A percentile compares a stretch with the other conserved stretches of the same genome.
phyloP scores from a whole-genome alignment of 768 basidiomycete genomes.

The Tricholoma flavovirens region DNA sequence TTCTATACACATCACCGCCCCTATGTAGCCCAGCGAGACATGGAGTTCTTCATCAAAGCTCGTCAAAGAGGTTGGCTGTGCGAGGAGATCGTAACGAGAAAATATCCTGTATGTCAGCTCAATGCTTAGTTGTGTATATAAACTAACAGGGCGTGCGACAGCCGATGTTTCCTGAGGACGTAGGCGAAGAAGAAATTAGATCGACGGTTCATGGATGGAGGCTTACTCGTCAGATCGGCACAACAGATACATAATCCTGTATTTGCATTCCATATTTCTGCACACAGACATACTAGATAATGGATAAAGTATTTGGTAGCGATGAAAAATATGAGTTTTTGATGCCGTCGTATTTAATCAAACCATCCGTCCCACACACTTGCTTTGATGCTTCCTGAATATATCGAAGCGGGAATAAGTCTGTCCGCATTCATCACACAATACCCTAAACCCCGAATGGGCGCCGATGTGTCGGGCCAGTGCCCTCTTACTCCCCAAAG shows the following conservation, averaged over 20 bases:
- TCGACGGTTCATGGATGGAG: constrained; percentile 85
- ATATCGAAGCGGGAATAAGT: background rate
- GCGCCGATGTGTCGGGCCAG: background rate
- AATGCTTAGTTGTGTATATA: background rate
- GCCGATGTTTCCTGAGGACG: constrained; percentile 90
- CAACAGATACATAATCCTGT: background rate
- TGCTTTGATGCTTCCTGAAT: background rate
- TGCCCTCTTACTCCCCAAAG: background rate
- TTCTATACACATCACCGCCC: constrained; percentile 91
- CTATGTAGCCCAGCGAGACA: constrained; percentile 73
- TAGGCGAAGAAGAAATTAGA: constrained; percentile 70
- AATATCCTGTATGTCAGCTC: constrained; percentile 49
- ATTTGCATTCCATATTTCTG: background rate
- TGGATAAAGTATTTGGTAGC: background rate
- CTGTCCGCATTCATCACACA: background rate
- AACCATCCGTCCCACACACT: background rate
- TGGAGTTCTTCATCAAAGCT: constrained; percentile 75
- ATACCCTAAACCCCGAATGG: background rate
- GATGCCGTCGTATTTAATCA: background rate
- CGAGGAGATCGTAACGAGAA: constrained; percentile 59
- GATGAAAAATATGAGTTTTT: background rate
- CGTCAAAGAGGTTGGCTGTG: constrained; percentile 62
- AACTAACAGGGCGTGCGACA: constrained; percentile 20
- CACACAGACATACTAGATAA: background rate
- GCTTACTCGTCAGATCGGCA: constrained; percentile 29